Evolutionary conservation across 139 green algal genomes (phyloP), one percentile per base, ranked within the genome.

Genomic region (Chlorella sp.): DNA sequence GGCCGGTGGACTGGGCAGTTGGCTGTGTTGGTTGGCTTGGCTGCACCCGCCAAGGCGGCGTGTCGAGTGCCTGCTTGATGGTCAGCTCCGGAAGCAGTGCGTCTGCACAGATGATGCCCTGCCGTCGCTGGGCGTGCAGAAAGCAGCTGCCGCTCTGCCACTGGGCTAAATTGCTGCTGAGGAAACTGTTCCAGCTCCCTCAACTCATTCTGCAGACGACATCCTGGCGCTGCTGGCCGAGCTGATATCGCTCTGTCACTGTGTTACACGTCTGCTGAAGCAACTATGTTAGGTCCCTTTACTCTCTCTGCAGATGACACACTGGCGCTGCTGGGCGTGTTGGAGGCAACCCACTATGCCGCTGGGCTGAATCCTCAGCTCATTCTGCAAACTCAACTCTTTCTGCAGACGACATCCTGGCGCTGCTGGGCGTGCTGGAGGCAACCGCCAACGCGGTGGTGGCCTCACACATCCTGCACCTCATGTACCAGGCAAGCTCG

Each of bases 391-490:
- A n/a, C n/a, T n/a, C n/a, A n/a, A n/a, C 36, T 13, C 28, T 6
- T 38, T 2, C 38, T 73, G 58, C 77, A 83, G 56, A 87, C 28
- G 86, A 89, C 74, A 19, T 89, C 0, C 38, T 73, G 24, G 44
- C 73, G 32, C 74, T 89, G 44, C 44, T 51, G 22, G 11, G 24
- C 1, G 80, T 89, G 51, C 72, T 89, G 32, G 82, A 82, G 41
- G 75, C 54, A 9, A 89, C 86, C 26, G 38, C 2, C 34, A 70
- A 79, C 28, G 70, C 81, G 13, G 17, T 40, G 19, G 69, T 84
- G 43, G 86, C 86, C 34, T 85, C 73, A 24, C 70, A 87, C 74
- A 82, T 81, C 40, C 44, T 89, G 41, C 86, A 89, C 80, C 54
- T 87, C 56, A 34, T 89, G 38, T 46, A 79, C 56, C 48, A 69